phyloP scores from a whole-genome alignment of 805 yeast genomes.

The Yamadazyma endophytica region DNA sequence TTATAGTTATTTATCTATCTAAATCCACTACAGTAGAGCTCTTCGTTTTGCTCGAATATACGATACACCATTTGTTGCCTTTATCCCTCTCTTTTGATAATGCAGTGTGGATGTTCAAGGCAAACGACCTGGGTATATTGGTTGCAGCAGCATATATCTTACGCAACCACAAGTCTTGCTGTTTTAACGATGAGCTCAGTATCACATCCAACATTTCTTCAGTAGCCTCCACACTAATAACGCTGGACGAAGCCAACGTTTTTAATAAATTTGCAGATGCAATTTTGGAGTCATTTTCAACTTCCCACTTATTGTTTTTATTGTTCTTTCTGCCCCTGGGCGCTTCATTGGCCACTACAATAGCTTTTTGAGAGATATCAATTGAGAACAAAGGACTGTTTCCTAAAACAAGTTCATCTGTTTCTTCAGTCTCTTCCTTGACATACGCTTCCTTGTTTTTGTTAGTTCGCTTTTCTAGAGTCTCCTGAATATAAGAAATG shows the following conservation, averaged over 20 bases:
- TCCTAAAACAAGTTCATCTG: slow-evolving; percentile 13
- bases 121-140: slow-evolving; percentile 80
- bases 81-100: slow-evolving; percentile 68
- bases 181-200: slow-evolving; percentile 66
- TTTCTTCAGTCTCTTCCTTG: background rate
- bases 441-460: slow-evolving; percentile 16
- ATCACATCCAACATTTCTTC: slow-evolving; percentile 87
- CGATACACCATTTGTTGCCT: slow-evolving; percentile 70
- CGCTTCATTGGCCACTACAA: slow-evolving; percentile 73
- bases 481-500: slow-evolving; percentile 20
- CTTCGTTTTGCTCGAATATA: slow-evolving; percentile 76
- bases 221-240: slow-evolving; percentile 71
- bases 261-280: slow-evolving; percentile 54
- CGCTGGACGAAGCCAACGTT: slow-evolving; percentile 61
- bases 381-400: slow-evolving; percentile 27
- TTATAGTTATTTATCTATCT: slow-evolving; percentile 41
- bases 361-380: slow-evolving; percentile 49
- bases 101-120: slow-evolving; percentile 66
- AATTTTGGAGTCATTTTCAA: slow-evolving; percentile 67
- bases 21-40: slow-evolving; percentile 54
- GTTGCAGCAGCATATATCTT: slow-evolving; percentile 74
- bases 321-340: slow-evolving; percentile 74
- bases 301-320: slow-evolving; percentile 70
- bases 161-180: slow-evolving; percentile 77
- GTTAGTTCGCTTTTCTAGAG: slow-evolving; percentile 1